Percentiles rank a stretch among this genome's conserved stretches.
phyloP scores from a whole-genome alignment of 2,329 filamentous ascomycete species.

The Talaromyces sp. region DNA sequence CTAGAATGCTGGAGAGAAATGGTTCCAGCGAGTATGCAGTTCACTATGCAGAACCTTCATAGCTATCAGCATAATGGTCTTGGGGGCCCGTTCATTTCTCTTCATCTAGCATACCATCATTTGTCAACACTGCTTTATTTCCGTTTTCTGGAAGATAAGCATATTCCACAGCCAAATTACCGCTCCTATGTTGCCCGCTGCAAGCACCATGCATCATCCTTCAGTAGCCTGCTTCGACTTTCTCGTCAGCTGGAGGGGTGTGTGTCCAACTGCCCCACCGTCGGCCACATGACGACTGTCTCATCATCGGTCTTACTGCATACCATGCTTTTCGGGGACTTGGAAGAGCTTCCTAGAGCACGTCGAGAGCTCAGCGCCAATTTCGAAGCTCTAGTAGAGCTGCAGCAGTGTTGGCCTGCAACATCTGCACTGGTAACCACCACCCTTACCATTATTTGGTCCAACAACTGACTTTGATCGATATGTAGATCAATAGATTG shows the following conservation, averaged over 20 bases:
- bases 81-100: background rate
- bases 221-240: background rate
- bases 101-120: constrained; percentile 2
- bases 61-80: background rate
- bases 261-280: background rate
- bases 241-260: background rate
- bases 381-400: background rate
- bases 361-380: background rate
- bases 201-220: background rate
- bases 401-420: background rate
- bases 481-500: background rate
- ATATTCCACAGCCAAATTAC: background rate
- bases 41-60: background rate
- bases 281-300: background rate
- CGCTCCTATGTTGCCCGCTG: background rate
- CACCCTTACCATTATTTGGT: background rate
- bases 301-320: background rate
- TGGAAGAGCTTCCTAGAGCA: background rate
- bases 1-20: background rate
- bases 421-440: background rate
- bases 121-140: constrained; percentile 1
- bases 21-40: background rate
- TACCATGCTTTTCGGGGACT: background rate
- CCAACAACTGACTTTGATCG: background rate
- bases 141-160: background rate